Conservation (phyloP, 208 protist genomes). For the Lotmaria passim region DNA sequence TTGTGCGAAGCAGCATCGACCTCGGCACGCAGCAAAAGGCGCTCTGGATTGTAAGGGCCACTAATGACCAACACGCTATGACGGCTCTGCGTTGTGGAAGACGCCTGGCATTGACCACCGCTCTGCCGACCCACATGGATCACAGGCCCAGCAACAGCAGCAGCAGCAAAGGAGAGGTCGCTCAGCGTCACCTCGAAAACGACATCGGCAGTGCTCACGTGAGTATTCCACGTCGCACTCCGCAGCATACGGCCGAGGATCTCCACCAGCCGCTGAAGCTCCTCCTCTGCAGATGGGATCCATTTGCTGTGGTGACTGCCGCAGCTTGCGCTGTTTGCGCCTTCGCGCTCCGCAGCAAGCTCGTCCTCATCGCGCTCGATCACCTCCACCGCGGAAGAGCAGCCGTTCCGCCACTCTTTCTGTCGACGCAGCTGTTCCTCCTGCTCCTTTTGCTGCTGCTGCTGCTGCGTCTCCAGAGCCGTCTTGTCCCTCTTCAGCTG, state of each 20-base stretch:
- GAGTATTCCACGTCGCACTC: not conserved
- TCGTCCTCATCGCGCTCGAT: conserved; percentile 36
- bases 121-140: not conserved
- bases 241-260: conserved; percentile 4
- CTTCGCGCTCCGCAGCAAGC: not conserved
- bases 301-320: not conserved
- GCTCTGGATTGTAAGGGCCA: conserved; percentile 16
- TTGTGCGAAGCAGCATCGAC: not conserved
- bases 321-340: not conserved
- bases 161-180: conserved; percentile 5
- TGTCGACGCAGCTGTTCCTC: not conserved
- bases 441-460: not conserved
- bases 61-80: conserved; percentile 8
- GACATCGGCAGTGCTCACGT: not conserved
- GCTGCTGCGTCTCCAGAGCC: too few relatives aligned
- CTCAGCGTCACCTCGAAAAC: conserved; percentile 26
- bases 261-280: conserved; percentile 23
- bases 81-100: too few relatives aligned
- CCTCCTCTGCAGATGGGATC: conserved; percentile 1
- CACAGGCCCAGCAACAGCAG: not conserved
- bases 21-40: conserved; percentile 4
- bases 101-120: too few relatives aligned
- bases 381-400: conserved; percentile 11
- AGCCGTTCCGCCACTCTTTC: not conserved
- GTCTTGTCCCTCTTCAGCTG: conserved; percentile 17